Percentiles rank a stretch among this genome's conserved stretches.
These are phyloP conservation scores for Fusarium stilboides DNA, from an alignment of 2,329 filamentous ascomycete genomes.

Conservation along the genomic window DNA sequence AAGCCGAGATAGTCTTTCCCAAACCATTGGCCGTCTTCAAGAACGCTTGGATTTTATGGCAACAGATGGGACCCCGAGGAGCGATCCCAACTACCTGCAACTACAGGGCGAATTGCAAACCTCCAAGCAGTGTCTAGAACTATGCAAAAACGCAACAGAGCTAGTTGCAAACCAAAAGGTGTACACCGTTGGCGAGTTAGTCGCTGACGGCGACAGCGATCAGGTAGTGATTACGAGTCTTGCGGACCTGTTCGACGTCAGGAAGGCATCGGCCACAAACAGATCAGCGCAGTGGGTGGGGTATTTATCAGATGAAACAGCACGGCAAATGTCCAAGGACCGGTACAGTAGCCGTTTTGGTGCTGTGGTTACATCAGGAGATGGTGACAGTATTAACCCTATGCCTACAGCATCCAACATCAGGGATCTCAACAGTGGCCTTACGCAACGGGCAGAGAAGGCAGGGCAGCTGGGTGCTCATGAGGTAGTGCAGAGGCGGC, in stretches of 20 bases:
- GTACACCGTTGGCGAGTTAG: conserved; percentile 55
- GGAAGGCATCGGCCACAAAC: conserved; percentile 54
- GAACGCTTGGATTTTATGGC: conserved; percentile 51
- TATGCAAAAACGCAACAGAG: conserved; percentile 55
- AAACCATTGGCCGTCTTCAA: conserved; percentile 53
- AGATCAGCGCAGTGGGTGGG: conserved; percentile 56
- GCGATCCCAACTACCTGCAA: conserved; percentile 47
- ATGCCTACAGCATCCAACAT: background rate
- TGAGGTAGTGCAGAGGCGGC: background rate
- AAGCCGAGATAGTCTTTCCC: conserved; percentile 52
- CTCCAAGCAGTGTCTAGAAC: conserved; percentile 56
- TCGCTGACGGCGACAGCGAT: conserved; percentile 57
- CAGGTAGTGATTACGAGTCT: conserved; percentile 60
- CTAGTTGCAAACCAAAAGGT: conserved; percentile 52
- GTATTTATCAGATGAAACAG: conserved; percentile 52
- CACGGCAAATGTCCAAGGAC: conserved; percentile 35
- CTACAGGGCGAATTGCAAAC: conserved; percentile 55
- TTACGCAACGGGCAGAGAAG: background rate
- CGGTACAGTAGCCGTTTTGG: conserved; percentile 44
- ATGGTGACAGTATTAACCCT: background rate
- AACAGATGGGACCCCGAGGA: conserved; percentile 38
- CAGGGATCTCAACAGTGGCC: background rate
- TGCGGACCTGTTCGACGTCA: conserved; percentile 59
- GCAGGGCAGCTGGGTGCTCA: background rate
- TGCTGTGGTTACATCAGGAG: background rate